Base-by-base conservation (phyloP, 352 stramenopile species). In the Peronospora destructor region DNA sequence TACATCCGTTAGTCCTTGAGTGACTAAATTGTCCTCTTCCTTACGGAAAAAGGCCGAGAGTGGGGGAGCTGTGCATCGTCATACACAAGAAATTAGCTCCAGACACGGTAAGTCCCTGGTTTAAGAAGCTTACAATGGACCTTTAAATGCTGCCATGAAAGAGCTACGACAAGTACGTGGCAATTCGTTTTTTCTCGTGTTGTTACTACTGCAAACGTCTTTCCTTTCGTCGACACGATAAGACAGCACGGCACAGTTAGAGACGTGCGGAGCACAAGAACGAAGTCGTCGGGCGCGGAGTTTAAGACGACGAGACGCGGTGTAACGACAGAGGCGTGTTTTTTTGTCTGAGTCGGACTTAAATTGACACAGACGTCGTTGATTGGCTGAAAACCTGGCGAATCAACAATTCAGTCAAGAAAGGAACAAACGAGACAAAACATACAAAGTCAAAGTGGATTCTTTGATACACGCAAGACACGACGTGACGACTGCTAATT, bases 21-120 rank as follows among this genome's bases (percentile, higher is more conserved):
- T 94, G 17, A 94, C 83, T 11, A 91, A 54, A 16, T 76, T 68
- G 49, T 91, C 76, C 52, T 94, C 80, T 49, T 94, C 81, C 57
- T 90, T 87, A 43, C 81, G 81, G 71, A 94, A 94, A 49, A 94
- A 94, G 34, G 79, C 80, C 23, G 83, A 94, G 42, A 94, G 75
- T 52, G 78, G 82, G 16, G 82, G 80, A 68, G 78, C 78, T 89
- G n/a, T 2, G n/a, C 25, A 0, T 35, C 4, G 16, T 14, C 1
- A 36, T 16, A 36, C 12, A 16, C 4, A 26, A 26, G n/a, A 26
- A 26, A 4, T 4, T 26, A 26, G 23, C 23, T 4, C 4, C 28
- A 33, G 28, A 33, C 8, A 33, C 28, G 11, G 4, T 33, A 33
- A 33, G 11, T 33, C 28, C 11, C 1, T 13, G 28, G 28, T 47